Percentiles rank a stretch among this genome's conserved stretches.
phyloP scores from a whole-genome alignment of 805 yeast species.

The Lipomyces spencermartinsiae region DNA sequence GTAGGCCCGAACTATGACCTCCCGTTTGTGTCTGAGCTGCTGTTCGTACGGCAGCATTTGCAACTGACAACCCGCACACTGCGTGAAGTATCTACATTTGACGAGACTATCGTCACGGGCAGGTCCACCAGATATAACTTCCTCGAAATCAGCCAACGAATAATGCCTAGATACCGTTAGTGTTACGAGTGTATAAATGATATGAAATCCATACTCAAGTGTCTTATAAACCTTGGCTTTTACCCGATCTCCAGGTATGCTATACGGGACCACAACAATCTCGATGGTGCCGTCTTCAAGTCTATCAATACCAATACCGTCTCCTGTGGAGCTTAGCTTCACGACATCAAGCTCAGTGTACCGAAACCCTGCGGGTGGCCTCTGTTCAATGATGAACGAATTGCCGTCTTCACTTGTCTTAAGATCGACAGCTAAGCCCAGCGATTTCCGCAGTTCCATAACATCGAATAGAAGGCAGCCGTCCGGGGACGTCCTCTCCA shows the following conservation, averaged over 20 bases:
- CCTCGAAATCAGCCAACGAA: slow-evolving; percentile 75
- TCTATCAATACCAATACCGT: slow-evolving; percentile 75
- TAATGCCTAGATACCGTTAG: slow-evolving; percentile 44
- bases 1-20: slow-evolving; percentile 82
- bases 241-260: slow-evolving; percentile 83
- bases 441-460: slow-evolving; percentile 56
- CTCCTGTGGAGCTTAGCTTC: slow-evolving; percentile 78
- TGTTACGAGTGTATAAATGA: not conserved
- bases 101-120: slow-evolving; percentile 65
- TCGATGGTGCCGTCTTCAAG: slow-evolving; percentile 63
- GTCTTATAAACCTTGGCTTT: slow-evolving; percentile 75
- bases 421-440: slow-evolving; percentile 54
- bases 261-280: slow-evolving; percentile 82
- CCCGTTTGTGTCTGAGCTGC: slow-evolving; percentile 74
- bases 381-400: slow-evolving; percentile 63
- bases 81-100: slow-evolving; percentile 84
- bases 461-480: slow-evolving; percentile 83
- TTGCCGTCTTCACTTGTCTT: slow-evolving; percentile 62
- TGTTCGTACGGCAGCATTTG: slow-evolving; percentile 76
- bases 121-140: slow-evolving; percentile 53
- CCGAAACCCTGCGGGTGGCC: slow-evolving; percentile 56
- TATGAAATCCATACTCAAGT: slow-evolving; percentile 46
- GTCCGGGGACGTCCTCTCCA: slow-evolving; percentile 78
- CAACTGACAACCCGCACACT: slow-evolving; percentile 94
- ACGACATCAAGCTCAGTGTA: slow-evolving; percentile 65